Evolutionary conservation across 2,329 filamentous ascomycete genomes (phyloP), one percentile per base, ranked within the genome.

Genomic region (Aureobasidium sp.): DNA sequence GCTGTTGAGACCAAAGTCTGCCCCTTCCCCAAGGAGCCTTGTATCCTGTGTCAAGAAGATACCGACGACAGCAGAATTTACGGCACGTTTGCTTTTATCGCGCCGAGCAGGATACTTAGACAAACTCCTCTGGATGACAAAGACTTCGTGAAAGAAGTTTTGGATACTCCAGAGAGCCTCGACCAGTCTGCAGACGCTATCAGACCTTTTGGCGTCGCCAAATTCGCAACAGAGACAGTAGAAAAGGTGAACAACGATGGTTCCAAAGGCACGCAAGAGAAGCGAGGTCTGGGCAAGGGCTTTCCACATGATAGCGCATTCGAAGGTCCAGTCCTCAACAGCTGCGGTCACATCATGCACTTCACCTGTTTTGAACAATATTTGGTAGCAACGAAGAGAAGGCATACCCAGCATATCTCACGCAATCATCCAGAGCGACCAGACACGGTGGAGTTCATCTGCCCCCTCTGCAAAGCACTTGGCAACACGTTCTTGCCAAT

Each of bases 321-420:
- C 31, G 80, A 84, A 20, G 94, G 92, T 0, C 89, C 93, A 0
- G 88, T 97, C 1, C 90, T 92, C 12, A 90, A 89, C 39, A 91
- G 93, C 11, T 99, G 94, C 74, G 94, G 94, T 2, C 94, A 99
- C 73, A 95, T 99, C 70, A 99, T 99, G 94, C 94, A 99, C 74
- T 97, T 90, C 73, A 86, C 84, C 67, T 99, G 94, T 76, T 99
- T 99, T 71, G 91, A 97, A 70, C 84, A 89, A 44, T 99, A 97
- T 71, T 88, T 90, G 66, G 85, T 89, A 49, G 91, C 93, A 4
- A 96, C 91, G 0, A 82, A 87, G 59, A 84, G 92, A 64, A 85
- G 94, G 42, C 95, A 99, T 71, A 84, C 84, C 22, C 90, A 94
- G 69, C 94, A 99, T 73, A 96, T 99, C 73, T 92, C 94, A 8